Percentiles rank a stretch among this genome's conserved stretches.
phyloP scores from a whole-genome alignment of 495 filamentous ascomycete genomes.

The Cenococcum geophilum region DNA sequence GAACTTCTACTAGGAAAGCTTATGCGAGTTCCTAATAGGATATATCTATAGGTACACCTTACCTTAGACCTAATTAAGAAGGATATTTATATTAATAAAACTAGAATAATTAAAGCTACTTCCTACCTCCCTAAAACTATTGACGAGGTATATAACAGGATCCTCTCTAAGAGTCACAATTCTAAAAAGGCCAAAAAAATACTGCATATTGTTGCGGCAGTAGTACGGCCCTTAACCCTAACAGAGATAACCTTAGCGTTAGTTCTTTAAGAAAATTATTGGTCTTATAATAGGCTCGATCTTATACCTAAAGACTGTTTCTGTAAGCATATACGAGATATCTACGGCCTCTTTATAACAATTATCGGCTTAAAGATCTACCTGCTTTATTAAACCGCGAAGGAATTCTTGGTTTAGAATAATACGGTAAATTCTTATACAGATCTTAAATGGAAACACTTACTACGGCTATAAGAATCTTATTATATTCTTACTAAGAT shows the following conservation, averaged over 20 bases:
- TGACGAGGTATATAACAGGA: not conserved
- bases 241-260: not conserved
- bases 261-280: not conserved
- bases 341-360: constrained; percentile 12
- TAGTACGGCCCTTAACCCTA: not conserved
- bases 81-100: not conserved
- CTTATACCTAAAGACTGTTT: not conserved
- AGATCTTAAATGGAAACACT: constrained; percentile 3
- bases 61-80: not conserved
- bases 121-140: not conserved
- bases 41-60: not conserved
- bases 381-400: constrained; percentile 9
- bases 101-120: not conserved
- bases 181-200: not conserved
- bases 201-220: not conserved
- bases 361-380: constrained; percentile 3
- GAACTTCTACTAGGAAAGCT: not conserved
- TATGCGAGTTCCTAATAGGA: not conserved
- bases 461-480: not conserved
- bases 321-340: not conserved
- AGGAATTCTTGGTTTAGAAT: constrained; percentile 2
- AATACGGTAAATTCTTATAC: not conserved
- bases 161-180: not conserved
- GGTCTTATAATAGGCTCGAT: not conserved
- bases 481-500: not conserved